Evolutionary conservation across 148 eudicot species (phyloP).

Genomic region (Simmondsia chinensis): DNA sequence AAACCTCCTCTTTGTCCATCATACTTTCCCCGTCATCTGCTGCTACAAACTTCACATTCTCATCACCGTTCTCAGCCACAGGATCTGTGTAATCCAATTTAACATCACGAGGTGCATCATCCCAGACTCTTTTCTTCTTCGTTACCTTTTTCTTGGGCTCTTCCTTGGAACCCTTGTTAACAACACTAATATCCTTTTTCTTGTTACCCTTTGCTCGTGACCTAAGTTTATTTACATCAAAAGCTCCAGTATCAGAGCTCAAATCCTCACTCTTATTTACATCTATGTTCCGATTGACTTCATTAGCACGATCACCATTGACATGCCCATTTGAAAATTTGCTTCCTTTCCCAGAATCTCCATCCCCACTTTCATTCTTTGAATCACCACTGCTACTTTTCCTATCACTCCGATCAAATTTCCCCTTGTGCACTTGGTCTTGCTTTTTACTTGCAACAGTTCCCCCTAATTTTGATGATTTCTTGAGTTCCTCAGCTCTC

Average conservation of each 20-base stretch:
- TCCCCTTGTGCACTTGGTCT: constrained; percentile 46
- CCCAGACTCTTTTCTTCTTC: constrained; percentile 93
- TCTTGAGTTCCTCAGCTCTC: constrained; percentile 83
- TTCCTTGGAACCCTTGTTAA: constrained; percentile 48
- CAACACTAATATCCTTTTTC: constrained; percentile 48
- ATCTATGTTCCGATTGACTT: constrained; percentile 17
- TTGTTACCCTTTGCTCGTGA: constrained; percentile 67
- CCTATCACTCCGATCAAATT: constrained; percentile 49
- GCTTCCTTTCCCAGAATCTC: constrained; percentile 23
- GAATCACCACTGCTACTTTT: constrained; percentile 50
- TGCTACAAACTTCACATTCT: constrained; percentile 32
- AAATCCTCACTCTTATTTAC: constrained; percentile 57
- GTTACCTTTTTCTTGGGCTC: constrained; percentile 69
- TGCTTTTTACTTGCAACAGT: constrained; percentile 52
- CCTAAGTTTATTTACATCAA: constrained; percentile 89
- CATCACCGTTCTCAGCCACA: constrained; percentile 49
- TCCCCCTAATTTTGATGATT: constrained; percentile 49
- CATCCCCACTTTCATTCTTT: constrained; percentile 47
- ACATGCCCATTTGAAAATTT: constrained; percentile 43
- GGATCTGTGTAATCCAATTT: constrained; percentile 90
- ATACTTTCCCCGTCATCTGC: constrained; percentile 74
- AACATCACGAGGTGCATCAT: constrained; percentile 49
- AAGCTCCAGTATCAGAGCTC: constrained; percentile 53
- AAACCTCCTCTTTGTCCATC: constrained; percentile 93
- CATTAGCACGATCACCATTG: constrained; percentile 28